Conservation (phyloP, 2,329 filamentous ascomycete species). For the Cladosporium sp. region DNA sequence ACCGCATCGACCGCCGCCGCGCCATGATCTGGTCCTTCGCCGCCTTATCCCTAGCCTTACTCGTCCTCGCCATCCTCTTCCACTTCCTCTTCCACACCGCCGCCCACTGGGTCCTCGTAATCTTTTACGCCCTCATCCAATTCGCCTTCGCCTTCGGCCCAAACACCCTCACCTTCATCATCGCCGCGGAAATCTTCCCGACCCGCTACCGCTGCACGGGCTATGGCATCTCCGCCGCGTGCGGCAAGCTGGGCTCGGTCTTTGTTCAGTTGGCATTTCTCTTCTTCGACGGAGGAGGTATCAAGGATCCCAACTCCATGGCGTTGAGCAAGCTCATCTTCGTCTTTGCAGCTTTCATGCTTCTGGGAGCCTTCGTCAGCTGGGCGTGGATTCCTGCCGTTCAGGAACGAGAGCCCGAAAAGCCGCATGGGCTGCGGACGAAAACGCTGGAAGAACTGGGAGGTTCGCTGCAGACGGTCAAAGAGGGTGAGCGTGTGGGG, state of each 20-base stretch:
- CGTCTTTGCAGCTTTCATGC: constrained; percentile 18
- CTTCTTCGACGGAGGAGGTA: constrained; percentile 6
- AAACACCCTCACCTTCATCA: constrained; percentile 26
- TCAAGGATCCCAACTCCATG: constrained; percentile 15
- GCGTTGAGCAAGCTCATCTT: constrained; percentile 16
- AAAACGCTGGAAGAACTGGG: constrained; percentile 8
- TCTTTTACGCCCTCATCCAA: constrained; percentile 44
- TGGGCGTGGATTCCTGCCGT: constrained; percentile 17
- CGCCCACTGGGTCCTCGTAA: constrained; percentile 31
- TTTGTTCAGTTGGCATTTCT: constrained; percentile 39
- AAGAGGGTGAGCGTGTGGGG: background rate
- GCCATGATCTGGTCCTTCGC: constrained; percentile 45
- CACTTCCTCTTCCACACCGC: constrained; percentile 33
- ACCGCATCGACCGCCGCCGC: constrained; percentile 38
- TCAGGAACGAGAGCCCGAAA: constrained; percentile 11
- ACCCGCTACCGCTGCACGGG: constrained; percentile 52
- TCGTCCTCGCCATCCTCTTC: constrained; percentile 41
- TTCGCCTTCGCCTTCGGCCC: constrained; percentile 47
- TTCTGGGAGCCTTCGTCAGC: constrained; percentile 13
- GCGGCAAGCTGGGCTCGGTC: constrained; percentile 51
- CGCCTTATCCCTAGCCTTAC: constrained; percentile 39
- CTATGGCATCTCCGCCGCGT: constrained; percentile 51
- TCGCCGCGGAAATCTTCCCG: constrained; percentile 55
- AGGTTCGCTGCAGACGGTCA: background rate
- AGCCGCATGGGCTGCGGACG: background rate